phyloP scores from a whole-genome alignment of 2,329 filamentous ascomycete species.

The Ophiostoma ips region DNA sequence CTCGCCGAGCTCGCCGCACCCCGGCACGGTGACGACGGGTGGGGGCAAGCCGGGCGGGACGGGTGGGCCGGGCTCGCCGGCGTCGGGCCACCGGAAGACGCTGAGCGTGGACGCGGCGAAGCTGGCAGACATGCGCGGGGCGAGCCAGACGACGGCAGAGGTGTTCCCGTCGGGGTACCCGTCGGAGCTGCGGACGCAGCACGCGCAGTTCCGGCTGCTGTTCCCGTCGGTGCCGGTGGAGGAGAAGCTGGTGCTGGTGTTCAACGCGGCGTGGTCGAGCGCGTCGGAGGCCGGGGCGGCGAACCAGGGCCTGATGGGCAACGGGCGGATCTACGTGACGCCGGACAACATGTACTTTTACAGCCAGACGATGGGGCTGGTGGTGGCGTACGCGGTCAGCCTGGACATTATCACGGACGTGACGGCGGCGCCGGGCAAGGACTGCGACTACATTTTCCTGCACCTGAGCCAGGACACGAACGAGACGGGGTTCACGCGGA shows the following conservation, averaged over 20 bases:
- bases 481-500: constrained; percentile 51
- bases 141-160: constrained; percentile 31
- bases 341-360: constrained; percentile 87
- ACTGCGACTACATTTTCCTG: constrained; percentile 85
- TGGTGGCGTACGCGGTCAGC: constrained; percentile 66
- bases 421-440: constrained; percentile 73
- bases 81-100: constrained; percentile 28
- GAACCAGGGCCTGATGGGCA: constrained; percentile 41
- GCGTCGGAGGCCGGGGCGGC: constrained; percentile 30
- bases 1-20: background rate
- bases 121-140: constrained; percentile 15
- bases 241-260: constrained; percentile 81
- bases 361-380: constrained; percentile 82
- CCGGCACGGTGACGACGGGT: constrained; percentile 14
- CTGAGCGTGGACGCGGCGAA: constrained; percentile 28
- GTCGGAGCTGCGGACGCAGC: constrained; percentile 66
- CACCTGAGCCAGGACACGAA: constrained; percentile 53
- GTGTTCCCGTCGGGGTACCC: constrained; percentile 68
- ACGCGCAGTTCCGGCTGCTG: constrained; percentile 82
- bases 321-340: constrained; percentile 75
- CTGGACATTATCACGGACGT: constrained; percentile 74
- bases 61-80: constrained; percentile 6
- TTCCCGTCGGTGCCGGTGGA: constrained; percentile 68
- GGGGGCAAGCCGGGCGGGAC: constrained; percentile 3
- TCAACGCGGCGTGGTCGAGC: constrained; percentile 72